phyloP scores from a whole-genome alignment of 495 filamentous ascomycete species.

The Platismatia glauca region DNA sequence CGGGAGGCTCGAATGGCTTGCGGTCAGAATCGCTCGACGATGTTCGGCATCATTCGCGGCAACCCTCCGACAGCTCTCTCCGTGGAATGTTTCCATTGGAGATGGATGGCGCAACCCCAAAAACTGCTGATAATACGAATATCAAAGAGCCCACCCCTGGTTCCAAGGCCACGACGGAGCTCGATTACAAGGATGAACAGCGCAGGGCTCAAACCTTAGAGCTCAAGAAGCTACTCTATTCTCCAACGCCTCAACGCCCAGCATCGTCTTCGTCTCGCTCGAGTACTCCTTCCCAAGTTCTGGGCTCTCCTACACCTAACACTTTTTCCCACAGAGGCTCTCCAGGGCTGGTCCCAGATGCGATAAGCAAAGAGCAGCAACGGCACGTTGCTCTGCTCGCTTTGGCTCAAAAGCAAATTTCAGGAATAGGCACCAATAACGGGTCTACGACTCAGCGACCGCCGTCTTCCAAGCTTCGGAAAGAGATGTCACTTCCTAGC shows the following conservation, averaged over 20 bases:
- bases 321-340: background rate
- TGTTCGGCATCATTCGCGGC: constrained; percentile 27
- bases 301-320: constrained; percentile 9
- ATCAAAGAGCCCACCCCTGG: constrained; percentile 37
- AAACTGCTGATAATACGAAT: constrained; percentile 49
- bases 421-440: background rate
- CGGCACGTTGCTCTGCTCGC: constrained; percentile 9
- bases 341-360: background rate
- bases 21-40: constrained; percentile 26
- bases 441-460: constrained; percentile 17
- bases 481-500: constrained; percentile 16
- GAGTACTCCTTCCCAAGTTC: constrained; percentile 29
- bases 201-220: constrained; percentile 38
- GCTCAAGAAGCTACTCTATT: constrained; percentile 41
- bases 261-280: constrained; percentile 36
- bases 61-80: constrained; percentile 32
- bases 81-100: constrained; percentile 58
- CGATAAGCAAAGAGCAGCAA: background rate
- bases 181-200: constrained; percentile 32
- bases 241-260: constrained; percentile 23
- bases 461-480: constrained; percentile 21
- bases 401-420: constrained; percentile 16
- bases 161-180: constrained; percentile 22
- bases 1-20: constrained; percentile 24
- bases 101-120: constrained; percentile 44